Base-by-base conservation (phyloP, 257 asterid species). In the Hygrophila difformis region DNA sequence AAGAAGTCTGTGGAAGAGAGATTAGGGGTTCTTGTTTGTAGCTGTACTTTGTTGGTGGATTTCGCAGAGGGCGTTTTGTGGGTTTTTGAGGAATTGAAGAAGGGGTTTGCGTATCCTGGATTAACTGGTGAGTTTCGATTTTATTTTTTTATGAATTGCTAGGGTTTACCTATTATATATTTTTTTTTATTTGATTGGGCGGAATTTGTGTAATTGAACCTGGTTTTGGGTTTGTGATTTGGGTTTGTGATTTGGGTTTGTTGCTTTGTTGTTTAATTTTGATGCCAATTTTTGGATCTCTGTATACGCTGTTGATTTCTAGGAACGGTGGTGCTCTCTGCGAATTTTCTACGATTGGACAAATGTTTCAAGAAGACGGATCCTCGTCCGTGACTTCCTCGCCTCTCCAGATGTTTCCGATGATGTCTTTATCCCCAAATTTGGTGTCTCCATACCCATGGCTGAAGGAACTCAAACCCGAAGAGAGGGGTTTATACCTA, bases 341-440 rank as follows among this genome's bases (percentile, higher is more conserved):
- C n/a, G n/a, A n/a, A n/a, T n/a, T n/a, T n/a, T n/a, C n/a, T n/a
- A n/a, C n/a, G n/a, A n/a, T n/a, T n/a, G n/a, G n/a, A n/a, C 53
- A 49, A 53, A 87, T 84, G 97, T 65, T 81, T 72, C 94, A 79
- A 72, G 97, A 84, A 53, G 97, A 88, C 44, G 92, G 95, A 62
- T 84, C 94, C 42, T 76, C 93, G 21, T 80, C 95, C 51, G 84
- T 82, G 18, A 79, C 84, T 11, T 82, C 93, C 35, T 78, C 93
- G 14, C 89, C 93, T 0, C 54, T 78, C 22, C 92, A 74, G 74
- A 49, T 53, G 59, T 70, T 75, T 55, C 94, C 93, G 26, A 49
- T 61, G 71, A 63, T 61, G 73, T 68, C 87, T 1, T 41, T 60
- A 5, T 69, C 93, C 9, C 92, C 88, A 16, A 61, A 70, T 16